A percentile compares a stretch with the other conserved stretches of the same genome.
Evolutionary conservation across 2,329 filamentous ascomycete genomes (phyloP).

Genomic region (Ciborinia camelliae): DNA sequence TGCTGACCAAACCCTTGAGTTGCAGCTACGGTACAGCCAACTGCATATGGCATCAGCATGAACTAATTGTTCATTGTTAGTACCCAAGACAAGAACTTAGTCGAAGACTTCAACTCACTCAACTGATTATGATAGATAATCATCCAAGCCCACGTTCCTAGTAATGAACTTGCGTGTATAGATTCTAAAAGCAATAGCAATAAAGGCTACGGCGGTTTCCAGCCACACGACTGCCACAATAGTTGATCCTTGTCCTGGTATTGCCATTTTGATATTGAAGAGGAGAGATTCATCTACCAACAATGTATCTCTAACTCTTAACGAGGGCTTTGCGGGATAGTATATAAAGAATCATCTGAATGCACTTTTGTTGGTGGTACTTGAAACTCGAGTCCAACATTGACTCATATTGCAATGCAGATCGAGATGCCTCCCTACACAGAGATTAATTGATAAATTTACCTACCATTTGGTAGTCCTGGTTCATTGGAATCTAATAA

Average conservation of each 20-base stretch:
- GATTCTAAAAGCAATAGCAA: slow-evolving; percentile 21
- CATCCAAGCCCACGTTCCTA: slow-evolving; percentile 20
- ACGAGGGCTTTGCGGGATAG: background rate
- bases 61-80: slow-evolving; percentile 10
- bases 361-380: too few relatives aligned
- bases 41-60: slow-evolving; percentile 21
- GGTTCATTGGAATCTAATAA: background rate
- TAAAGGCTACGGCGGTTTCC: slow-evolving; percentile 20
- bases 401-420: too few relatives aligned
- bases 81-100: background rate
- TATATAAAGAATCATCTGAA: background rate
- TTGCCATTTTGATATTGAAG: background rate
- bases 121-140: slow-evolving; percentile 21
- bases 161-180: slow-evolving; percentile 20
- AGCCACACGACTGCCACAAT: slow-evolving; percentile 22
- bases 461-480: background rate
- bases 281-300: background rate
- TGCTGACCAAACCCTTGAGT: slow-evolving; percentile 22
- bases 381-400: background rate
- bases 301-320: background rate
- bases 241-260: slow-evolving; percentile 21
- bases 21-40: slow-evolving; percentile 12
- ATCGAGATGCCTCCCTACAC: too few relatives aligned
- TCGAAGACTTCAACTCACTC: slow-evolving; percentile 5
- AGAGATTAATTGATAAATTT: background rate